Base-by-base conservation (phyloP, 2,329 filamentous ascomycete species). In the Penicillium capsulatum region DNA sequence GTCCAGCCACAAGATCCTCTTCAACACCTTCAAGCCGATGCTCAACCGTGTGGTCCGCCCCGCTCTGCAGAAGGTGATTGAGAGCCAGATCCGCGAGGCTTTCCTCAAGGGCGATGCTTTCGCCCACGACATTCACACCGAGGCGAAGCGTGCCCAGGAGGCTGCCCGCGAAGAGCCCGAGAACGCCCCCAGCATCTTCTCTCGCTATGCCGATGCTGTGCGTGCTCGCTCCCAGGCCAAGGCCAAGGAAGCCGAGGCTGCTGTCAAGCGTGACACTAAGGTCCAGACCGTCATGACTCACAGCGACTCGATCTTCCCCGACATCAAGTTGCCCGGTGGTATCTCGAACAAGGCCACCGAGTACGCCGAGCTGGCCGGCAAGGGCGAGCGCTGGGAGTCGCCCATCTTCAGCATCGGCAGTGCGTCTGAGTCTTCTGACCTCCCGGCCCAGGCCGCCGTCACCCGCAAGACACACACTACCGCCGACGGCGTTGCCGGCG, bases 341-440 rank as follows among this genome's bases (percentile, higher is more conserved):
- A 91, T 96, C 63, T 92, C 86, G 54, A 83, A 80, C 71, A 96
- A 95, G 79, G 90, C 91, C 7, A 94, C 87, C 16, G 88, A 95
- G 67, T 97, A 94, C 76, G 87, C 81, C 70, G 81, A 96, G 15
- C 76, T 95, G 42, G 87, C 91, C 7, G 74, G 73, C 52, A 88
- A 92, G 79, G 92, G 92, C 36, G 86, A 95, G 40, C 83, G 81
- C 65, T 98, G 92, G 92, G 84, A 95, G 74, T 94, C 86, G 45
- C 88, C 91, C 7, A 81, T 98, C 58, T 98, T 98, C 73, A 83
- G 80, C 44, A 84, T 97, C 54, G 91, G 92, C 33, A 77, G 71
- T 30, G 89, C 90, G 8, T 73, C 77, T 39, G 81, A 83, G 67
- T 88, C 86, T 29, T 75, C 69, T 16, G 78, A 84, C 57, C 75